phyloP scores from a whole-genome alignment of 805 yeast species.

The Candida oleophila region DNA sequence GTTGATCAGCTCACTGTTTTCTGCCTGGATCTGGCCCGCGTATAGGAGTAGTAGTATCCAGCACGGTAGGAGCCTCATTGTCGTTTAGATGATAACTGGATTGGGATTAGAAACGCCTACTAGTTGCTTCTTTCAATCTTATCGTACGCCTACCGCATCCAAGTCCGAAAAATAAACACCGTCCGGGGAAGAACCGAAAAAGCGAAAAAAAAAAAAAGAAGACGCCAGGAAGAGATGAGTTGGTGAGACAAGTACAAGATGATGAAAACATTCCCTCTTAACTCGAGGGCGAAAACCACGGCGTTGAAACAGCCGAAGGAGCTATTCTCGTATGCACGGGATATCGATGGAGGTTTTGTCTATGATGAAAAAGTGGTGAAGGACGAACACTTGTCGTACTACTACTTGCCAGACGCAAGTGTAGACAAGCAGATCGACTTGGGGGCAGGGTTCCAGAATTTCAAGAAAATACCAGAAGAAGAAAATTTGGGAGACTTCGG shows the following conservation, averaged over 20 bases:
- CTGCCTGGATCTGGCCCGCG: background rate
- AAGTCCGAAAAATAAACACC: background rate
- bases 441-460: constrained; percentile 60
- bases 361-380: constrained; percentile 45
- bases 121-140: no score
- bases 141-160: no score
- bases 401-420: constrained; percentile 74
- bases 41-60: background rate
- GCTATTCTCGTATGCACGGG: constrained; percentile 63
- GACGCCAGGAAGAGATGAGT: background rate
- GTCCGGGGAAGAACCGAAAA: background rate
- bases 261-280: constrained; percentile 39
- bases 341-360: constrained; percentile 44
- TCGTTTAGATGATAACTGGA: no score
- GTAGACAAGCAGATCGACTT: constrained; percentile 63
- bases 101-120: no score
- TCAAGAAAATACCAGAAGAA: constrained; percentile 54
- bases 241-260: constrained; percentile 10
- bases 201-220: background rate
- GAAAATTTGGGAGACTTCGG: constrained; percentile 55
- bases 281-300: constrained; percentile 57
- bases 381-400: constrained; percentile 59
- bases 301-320: constrained; percentile 87
- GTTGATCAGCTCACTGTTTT: no score
- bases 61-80: background rate